Percentiles rank a stretch among this genome's conserved stretches.
Evolutionary conservation across 768 basidiomycete genomes (phyloP).

Genomic region (Omphalotus guepiniiformis): DNA sequence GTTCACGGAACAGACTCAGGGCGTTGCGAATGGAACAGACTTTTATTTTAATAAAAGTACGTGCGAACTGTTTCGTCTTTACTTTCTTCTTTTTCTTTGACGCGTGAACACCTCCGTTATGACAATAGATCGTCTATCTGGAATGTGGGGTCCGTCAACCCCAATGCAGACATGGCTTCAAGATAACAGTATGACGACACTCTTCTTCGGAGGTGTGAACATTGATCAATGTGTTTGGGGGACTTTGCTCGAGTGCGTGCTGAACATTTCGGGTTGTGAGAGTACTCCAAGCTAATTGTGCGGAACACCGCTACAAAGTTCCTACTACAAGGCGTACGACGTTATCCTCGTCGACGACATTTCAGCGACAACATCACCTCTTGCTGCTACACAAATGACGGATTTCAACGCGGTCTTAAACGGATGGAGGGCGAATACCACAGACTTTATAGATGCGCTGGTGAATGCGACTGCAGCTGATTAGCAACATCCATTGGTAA

Average conservation of each 20-base stretch:
- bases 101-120: not conserved
- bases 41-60: constrained; percentile 32
- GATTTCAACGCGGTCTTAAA: constrained; percentile 25
- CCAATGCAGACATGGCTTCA: constrained; percentile 30
- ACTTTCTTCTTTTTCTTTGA: not conserved
- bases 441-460: constrained; percentile 21
- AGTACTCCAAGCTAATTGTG: not conserved
- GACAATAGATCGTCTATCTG: constrained; percentile 25
- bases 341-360: constrained; percentile 29
- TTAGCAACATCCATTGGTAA: no score
- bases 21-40: constrained; percentile 27
- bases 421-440: constrained; percentile 27
- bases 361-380: constrained; percentile 28
- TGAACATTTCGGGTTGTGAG: not conserved
- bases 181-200: constrained; percentile 28
- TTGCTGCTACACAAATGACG: constrained; percentile 27
- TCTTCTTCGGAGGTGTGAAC: constrained; percentile 31
- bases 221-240: constrained; percentile 32
- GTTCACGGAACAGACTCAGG: constrained; percentile 23
- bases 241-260: constrained; percentile 24
- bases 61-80: no score
- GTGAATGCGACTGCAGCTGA: no score
- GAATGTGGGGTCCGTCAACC: constrained; percentile 31
- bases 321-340: constrained; percentile 32
- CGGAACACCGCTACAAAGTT: constrained; percentile 10